phyloP scores from a whole-genome alignment of 2,329 filamentous ascomycete genomes.

The Bipolaris gigantea region DNA sequence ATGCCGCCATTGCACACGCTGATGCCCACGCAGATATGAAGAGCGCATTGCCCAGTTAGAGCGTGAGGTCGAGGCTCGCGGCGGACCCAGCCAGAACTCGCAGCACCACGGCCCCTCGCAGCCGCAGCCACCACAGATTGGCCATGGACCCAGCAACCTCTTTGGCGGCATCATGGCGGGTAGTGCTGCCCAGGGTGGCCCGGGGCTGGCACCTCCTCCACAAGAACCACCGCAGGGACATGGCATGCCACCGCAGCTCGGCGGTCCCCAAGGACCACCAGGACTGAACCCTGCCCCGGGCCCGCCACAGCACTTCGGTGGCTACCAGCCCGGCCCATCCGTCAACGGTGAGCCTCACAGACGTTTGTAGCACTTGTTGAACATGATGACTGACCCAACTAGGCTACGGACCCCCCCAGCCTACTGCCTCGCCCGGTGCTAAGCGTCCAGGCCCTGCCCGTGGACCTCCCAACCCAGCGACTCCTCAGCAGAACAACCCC shows the following conservation, averaged over 20 bases:
- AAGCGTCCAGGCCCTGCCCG: conserved; percentile 69
- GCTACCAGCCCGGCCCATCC: conserved; percentile 64
- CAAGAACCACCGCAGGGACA: conserved; percentile 63
- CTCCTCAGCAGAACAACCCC: conserved; percentile 87
- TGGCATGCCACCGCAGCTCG: conserved; percentile 61
- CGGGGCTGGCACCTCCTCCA: conserved; percentile 73
- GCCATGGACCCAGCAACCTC: conserved; percentile 83
- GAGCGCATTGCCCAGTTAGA: conserved; percentile 84
- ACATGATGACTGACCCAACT: conserved; percentile 12
- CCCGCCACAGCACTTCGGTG: conserved; percentile 70
- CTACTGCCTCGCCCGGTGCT: conserved; percentile 82
- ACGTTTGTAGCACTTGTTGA: conserved; percentile 9
- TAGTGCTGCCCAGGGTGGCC: conserved; percentile 76
- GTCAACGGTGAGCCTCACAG: conserved; percentile 59
- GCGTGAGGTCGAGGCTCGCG: conserved; percentile 78
- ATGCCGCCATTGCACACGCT: conserved; percentile 6
- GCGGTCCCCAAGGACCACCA: conserved; percentile 75
- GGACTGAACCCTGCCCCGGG: conserved; percentile 60
- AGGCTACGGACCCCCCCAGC: conserved; percentile 81
- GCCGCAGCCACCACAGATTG: conserved; percentile 81
- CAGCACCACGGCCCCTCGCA: conserved; percentile 79
- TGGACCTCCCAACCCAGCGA: conserved; percentile 68
- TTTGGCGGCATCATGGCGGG: conserved; percentile 97
- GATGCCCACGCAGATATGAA: conserved; percentile 71
- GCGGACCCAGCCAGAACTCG: conserved; percentile 68